Evolutionary conservation across 108 stramenopile genomes (phyloP).

Genomic region (Skeletonema potamos): DNA sequence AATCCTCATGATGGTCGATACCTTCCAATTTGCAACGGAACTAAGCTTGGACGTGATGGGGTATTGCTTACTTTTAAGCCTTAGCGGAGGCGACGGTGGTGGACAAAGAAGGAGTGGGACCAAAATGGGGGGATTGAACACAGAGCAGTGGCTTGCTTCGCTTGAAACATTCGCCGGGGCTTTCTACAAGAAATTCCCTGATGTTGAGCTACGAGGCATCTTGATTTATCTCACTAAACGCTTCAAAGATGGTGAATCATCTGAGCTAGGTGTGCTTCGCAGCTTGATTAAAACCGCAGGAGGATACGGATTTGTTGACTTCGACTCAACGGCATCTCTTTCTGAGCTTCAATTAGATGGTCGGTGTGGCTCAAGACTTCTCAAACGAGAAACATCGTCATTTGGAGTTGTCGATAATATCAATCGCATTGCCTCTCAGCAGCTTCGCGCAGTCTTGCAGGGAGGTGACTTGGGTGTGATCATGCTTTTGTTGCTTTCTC

Average conservation of each 20-base stretch:
- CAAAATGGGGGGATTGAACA: slow-evolving; percentile 85
- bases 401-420: slow-evolving; percentile 85
- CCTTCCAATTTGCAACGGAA: slow-evolving; percentile 74
- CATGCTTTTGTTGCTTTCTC: slow-evolving; percentile 75
- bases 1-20: slow-evolving; percentile 91
- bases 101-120: slow-evolving; percentile 42
- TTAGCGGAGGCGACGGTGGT: slow-evolving; percentile 55
- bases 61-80: slow-evolving; percentile 71
- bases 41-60: slow-evolving; percentile 88
- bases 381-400: slow-evolving; percentile 81
- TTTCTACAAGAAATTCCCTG: slow-evolving; percentile 74
- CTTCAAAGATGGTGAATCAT: slow-evolving; percentile 60
- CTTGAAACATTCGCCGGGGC: slow-evolving; percentile 83
- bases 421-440: slow-evolving; percentile 51
- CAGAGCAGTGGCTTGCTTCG: slow-evolving; percentile 85
- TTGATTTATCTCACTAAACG: slow-evolving; percentile 64
- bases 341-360: slow-evolving; percentile 78
- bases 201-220: slow-evolving; percentile 79
- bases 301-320: slow-evolving; percentile 81
- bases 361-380: slow-evolving; percentile 60
- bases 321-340: slow-evolving; percentile 72
- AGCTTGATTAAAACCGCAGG: slow-evolving; percentile 79
- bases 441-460: slow-evolving; percentile 63
- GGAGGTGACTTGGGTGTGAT: slow-evolving; percentile 69
- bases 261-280: slow-evolving; percentile 82